Base-by-base conservation (phyloP, 2,329 filamentous ascomycete species). In the Talaromyces sp. region DNA sequence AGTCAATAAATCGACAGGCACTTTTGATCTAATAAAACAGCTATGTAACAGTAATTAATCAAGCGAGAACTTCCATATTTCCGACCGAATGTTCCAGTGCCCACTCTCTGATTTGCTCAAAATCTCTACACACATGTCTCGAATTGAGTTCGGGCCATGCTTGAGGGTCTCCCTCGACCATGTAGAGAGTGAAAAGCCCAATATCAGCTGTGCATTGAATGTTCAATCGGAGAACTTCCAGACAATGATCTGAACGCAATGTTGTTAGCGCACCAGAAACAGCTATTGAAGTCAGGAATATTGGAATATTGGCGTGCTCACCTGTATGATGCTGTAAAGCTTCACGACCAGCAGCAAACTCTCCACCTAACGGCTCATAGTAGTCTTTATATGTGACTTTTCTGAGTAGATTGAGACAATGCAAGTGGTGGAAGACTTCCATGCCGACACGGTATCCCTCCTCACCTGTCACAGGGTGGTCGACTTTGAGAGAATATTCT, bases 61-160 rank as follows among this genome's bases (percentile, higher is more conserved):
- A 62, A 39, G 4, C 22, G 19, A 64, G 9, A 9, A 59, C 14
- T 22, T 64, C 62, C 62, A 64, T 64, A 59, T 64, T 64, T 10
- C 62, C 62, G 13, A 64, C 62, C 3, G 62, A 59, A 41, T 64
- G 59, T 11, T 64, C 62, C 7, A 64, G 4, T 19, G 62, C 62
- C 62, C 62, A 64, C 16, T 41, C 16, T 41, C 54, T 22, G 4
- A 64, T 19, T 37, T 59, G 35, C 3, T 59, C 43, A 57, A 64
- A 64, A 16, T 64, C 50, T 59, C 62, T 58, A 27, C 62, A 64
- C 9, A 59, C n/a, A 41, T 64, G 52, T 41, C 54, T 59, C 16
- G 62, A 64, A 33, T 64, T 64, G 11, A 64, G 33, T n/a, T 64
- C 41, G 2, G 62, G 62, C 62, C 62, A 64, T 16, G 62, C 62